Percentiles rank a stretch among this genome's conserved stretches.
Evolutionary conservation across 306 rosid genomes (phyloP).

Genomic region (Castanea mollissima): DNA sequence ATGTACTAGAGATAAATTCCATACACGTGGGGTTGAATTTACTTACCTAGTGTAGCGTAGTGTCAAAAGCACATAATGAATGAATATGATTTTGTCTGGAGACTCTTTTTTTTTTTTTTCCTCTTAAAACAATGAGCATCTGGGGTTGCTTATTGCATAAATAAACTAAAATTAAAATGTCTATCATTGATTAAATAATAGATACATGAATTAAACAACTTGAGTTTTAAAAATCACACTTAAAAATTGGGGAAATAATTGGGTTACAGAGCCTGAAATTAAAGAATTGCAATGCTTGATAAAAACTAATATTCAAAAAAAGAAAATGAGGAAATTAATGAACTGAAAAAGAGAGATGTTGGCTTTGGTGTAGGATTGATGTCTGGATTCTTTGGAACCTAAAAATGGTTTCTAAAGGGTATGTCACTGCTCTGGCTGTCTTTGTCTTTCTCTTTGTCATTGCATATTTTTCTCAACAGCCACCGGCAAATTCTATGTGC

Average conservation of each 20-base stretch:
- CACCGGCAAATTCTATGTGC: constrained; percentile 16
- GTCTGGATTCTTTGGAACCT: constrained; percentile 10
- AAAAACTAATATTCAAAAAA: not conserved
- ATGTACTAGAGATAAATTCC: not conserved
- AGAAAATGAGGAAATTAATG: not conserved
- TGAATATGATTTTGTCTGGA: not conserved
- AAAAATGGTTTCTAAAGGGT: not conserved
- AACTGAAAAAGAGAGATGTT: not conserved
- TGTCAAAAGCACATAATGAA: not conserved
- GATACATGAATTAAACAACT: not conserved
- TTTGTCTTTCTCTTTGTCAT: no score
- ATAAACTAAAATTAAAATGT: not conserved
- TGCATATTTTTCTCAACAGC: constrained; percentile 30
- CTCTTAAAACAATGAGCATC: not conserved
- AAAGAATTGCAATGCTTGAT: not conserved
- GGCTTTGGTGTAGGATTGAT: not conserved
- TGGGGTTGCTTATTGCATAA: not conserved
- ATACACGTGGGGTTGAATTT: constrained; percentile 23
- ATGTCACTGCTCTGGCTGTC: not conserved
- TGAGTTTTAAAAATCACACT: not conserved
- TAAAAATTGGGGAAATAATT: not conserved
- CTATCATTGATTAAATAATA: not conserved
- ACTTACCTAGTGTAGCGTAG: not conserved
- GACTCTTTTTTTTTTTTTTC: not conserved
- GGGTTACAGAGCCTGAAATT: not conserved